phyloP scores from a whole-genome alignment of 208 protist species.

The Angomonas desouzai region DNA sequence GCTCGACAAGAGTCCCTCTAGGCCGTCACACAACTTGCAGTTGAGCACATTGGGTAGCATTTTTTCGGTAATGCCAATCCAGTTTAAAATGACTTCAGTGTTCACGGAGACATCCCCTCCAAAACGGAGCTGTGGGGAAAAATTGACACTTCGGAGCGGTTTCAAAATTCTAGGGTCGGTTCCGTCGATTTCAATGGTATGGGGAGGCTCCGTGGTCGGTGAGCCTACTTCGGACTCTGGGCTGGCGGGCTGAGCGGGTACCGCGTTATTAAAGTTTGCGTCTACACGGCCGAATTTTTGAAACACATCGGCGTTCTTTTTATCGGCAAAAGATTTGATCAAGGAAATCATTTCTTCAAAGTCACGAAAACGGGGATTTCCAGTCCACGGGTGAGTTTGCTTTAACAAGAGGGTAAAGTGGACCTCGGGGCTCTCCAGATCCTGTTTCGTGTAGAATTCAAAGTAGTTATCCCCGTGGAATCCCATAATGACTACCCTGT shows the following conservation, averaged over 20 bases:
- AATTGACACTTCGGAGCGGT: conserved; percentile 52
- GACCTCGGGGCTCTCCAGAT: conserved; percentile 47
- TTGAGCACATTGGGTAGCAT: conserved; percentile 81
- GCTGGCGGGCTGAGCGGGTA: background rate
- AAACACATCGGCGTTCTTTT: conserved; percentile 64
- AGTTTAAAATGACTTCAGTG: conserved; percentile 86
- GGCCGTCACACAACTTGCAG: conserved; percentile 52
- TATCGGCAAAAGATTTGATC: conserved; percentile 77
- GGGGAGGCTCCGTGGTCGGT: background rate
- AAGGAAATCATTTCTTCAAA: conserved; percentile 82
- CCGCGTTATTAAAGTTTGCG: conserved; percentile 10
- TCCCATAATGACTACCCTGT: conserved; percentile 66
- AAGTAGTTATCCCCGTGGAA: conserved; percentile 71
- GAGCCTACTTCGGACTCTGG: background rate
- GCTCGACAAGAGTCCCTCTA: conserved; percentile 41
- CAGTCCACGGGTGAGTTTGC: conserved; percentile 85
- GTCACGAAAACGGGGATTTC: conserved; percentile 82
- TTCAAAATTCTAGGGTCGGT: conserved; percentile 43
- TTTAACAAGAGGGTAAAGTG: conserved; percentile 65
- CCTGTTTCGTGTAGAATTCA: conserved; percentile 80
- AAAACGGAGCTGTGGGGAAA: conserved; percentile 86
- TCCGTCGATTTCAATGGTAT: background rate
- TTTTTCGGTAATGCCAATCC: conserved; percentile 82
- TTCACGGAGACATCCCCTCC: conserved; percentile 86
- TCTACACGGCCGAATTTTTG: conserved; percentile 59